Conservation (phyloP, 805 yeast genomes). For the Candida succiphila region DNA sequence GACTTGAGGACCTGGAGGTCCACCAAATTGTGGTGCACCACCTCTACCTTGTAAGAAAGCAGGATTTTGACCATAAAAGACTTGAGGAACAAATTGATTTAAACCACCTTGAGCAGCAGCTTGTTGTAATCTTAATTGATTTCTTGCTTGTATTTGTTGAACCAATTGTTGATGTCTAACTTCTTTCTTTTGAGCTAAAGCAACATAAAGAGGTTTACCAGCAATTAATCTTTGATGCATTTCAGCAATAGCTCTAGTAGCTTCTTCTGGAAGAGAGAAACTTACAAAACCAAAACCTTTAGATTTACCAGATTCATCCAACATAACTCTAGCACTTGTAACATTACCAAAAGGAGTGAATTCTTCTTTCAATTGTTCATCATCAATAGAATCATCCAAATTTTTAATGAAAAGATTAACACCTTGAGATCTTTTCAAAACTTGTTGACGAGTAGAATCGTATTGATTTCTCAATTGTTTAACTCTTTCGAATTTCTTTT, state of each 20-base stretch:
- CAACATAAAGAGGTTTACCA: slow-evolving; percentile 96
- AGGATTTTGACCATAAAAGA: slow-evolving; percentile 80
- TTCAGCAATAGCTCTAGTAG: slow-evolving; percentile 95
- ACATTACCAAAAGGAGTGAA: slow-evolving; percentile 90
- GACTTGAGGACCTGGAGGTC: slow-evolving; percentile 68
- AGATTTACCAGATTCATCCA: slow-evolving; percentile 88
- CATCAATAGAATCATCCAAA: slow-evolving; percentile 88
- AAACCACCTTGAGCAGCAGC: slow-evolving; percentile 82
- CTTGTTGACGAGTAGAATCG: slow-evolving; percentile 87
- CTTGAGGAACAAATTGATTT: slow-evolving; percentile 75
- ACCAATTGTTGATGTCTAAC: slow-evolving; percentile 94
- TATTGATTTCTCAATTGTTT: slow-evolving; percentile 93
- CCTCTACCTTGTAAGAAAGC: slow-evolving; percentile 43
- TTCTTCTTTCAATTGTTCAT: slow-evolving; percentile 85
- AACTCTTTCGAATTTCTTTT: slow-evolving; percentile 95
- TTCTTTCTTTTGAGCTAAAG: slow-evolving; percentile 97
- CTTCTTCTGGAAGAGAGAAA: slow-evolving; percentile 97
- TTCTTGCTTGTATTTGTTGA: slow-evolving; percentile 97
- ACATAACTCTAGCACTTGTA: slow-evolving; percentile 94
- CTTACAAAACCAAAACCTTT: slow-evolving; percentile 99
- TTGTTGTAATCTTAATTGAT: slow-evolving; percentile 97
- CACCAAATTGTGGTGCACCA: slow-evolving; percentile 63
- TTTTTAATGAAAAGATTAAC: slow-evolving; percentile 95
- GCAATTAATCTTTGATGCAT: slow-evolving; percentile 95
- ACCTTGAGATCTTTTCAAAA: slow-evolving; percentile 91